Base-by-base conservation (phyloP, 306 rosid genomes). In the Quercus parvula region DNA sequence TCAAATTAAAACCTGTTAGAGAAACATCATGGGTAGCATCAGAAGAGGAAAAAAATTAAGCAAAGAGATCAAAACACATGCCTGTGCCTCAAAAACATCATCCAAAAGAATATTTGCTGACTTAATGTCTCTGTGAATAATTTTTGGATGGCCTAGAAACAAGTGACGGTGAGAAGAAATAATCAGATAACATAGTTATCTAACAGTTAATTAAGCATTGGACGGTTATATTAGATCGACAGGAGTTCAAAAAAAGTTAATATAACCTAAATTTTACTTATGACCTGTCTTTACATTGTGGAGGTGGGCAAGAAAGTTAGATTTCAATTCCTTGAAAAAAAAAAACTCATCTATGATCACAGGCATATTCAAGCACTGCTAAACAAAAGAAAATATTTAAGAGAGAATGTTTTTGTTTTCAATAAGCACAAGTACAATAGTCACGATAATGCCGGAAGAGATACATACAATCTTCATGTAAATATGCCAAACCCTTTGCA, bases 111-210 rank as follows among this genome's bases (percentile, higher is more conserved):
- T 96, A 80, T 96, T 96, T 9, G 98, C 89, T 0, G 99, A 93
- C 81, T 93, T 96, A 59, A 96, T 96, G 81, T 96, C 99, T 86
- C 98, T 85, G 83, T 96, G 98, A 81, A 96, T 96, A 77, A 96
- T 93, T 82, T 75, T 96, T 64, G 99, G 99, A 83, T 86, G 90
- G 83, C 99, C 99, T 96, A 76, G 57, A 81, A 67, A 35, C 17
- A 35, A 20, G 18, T 17, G 22, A 33, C 18, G 20, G 52, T 33
- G 28, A 77, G 57, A 71, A 75, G 18, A 31, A 84, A 82, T 30
- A 57, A 64, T 73, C 8, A 80, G 19, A 56, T 46, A 25, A 73
- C 15, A 79, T 30, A 78, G 73, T 46, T 19, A 67, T 61, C 75
- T 54, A 19, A 46, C 11, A 20, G 58, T 3, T 64, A 28, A 71